A percentile compares a stretch with the other conserved stretches of the same genome.
Conservation (phyloP, 306 rosid genomes). For the Cicer judaicum region DNA sequence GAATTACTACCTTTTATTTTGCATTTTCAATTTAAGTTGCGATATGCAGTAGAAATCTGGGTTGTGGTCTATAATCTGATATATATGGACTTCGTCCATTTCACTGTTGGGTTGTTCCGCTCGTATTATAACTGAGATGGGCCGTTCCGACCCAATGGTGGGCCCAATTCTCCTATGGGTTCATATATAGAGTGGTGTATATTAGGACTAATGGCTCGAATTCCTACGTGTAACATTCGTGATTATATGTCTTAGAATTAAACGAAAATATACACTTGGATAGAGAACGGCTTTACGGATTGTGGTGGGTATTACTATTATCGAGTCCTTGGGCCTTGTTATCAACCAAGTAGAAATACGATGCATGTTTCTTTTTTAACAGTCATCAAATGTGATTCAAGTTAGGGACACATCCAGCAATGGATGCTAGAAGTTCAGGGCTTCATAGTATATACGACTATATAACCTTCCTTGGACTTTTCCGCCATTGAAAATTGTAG, state of each 20-base stretch:
- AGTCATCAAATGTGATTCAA: background rate
- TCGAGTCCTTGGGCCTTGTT: background rate
- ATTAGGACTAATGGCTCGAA: background rate
- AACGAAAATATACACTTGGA: background rate
- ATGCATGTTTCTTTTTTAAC: background rate
- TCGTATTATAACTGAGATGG: slow-evolving; percentile 12
- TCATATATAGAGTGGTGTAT: background rate
- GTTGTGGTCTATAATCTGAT: no score
- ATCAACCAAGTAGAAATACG: background rate
- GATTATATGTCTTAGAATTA: background rate
- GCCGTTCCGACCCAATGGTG: slow-evolving; percentile 40
- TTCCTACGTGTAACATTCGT: background rate
- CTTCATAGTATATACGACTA: no score
- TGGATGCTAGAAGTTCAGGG: no score
- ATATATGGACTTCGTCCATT: background rate
- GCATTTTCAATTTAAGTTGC: no score
- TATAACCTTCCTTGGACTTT: slow-evolving; percentile 3
- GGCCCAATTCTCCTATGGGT: slow-evolving; percentile 47
- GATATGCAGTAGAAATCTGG: no score
- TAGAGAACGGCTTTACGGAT: background rate
- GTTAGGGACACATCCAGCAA: background rate
- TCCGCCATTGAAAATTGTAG: background rate
- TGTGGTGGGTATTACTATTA: background rate
- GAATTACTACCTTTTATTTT: no score
- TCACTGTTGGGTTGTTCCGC: slow-evolving; percentile 5